Evolutionary conservation across 257 asterid species (phyloP).

Genomic region (Plantago major): DNA sequence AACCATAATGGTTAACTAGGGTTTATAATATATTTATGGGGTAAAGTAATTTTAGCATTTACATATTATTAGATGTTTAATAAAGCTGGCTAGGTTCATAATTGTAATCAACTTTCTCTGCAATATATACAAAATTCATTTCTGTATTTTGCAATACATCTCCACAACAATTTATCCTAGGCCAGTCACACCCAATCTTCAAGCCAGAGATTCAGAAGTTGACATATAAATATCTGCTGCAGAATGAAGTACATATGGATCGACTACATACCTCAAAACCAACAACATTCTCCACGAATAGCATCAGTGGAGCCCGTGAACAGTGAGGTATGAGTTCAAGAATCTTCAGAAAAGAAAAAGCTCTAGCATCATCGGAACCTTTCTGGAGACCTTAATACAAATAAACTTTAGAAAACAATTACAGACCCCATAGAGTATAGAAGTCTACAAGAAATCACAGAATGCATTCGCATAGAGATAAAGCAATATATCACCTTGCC

Average conservation of each 20-base stretch:
- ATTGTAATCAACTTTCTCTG: too few species aligned
- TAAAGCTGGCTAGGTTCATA: too few species aligned
- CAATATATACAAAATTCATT: too few species aligned
- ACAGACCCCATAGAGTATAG: neutral
- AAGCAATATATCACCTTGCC: slow-evolving; percentile 60
- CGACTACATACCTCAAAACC: slow-evolving; percentile 83
- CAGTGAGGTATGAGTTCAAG: slow-evolving; percentile 75
- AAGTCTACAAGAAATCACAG: neutral
- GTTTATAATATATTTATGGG: too few species aligned
- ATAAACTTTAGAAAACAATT: slow-evolving; percentile 11
- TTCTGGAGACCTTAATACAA: slow-evolving; percentile 76
- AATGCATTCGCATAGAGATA: neutral
- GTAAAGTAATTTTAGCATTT: too few species aligned
- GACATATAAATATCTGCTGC: neutral
- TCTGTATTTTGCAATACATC: too few species aligned
- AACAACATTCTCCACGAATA: slow-evolving; percentile 96
- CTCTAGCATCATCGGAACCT: slow-evolving; percentile 92
- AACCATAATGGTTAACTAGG: too few species aligned
- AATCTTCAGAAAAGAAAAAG: slow-evolving; percentile 75
- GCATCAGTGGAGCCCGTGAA: slow-evolving; percentile 63
- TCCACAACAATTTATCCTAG: too few species aligned
- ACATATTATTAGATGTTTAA: too few species aligned
- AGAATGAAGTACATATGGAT: neutral
- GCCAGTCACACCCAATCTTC: too few species aligned
- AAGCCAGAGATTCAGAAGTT: neutral